Base-by-base conservation (phyloP, 169 alveolate genomes). In the Besnoitia besnoiti region DNA sequence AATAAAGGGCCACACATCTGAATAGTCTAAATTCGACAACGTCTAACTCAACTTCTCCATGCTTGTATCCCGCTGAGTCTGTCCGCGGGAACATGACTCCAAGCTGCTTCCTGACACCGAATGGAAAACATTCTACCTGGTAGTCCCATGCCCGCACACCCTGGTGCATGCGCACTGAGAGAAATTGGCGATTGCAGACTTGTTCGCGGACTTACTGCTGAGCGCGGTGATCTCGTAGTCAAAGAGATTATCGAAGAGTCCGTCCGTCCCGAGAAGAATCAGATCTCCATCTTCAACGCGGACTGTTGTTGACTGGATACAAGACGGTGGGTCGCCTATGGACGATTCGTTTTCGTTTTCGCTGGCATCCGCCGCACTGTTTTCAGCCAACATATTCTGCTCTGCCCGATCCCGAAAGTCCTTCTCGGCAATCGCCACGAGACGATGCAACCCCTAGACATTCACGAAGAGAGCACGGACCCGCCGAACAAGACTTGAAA, bases 211-310 rank as follows among this genome's bases (percentile, higher is more conserved):
- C 88, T 39, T 67, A 50, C 92, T 82, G 27, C 80, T 89, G 75
- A 94, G 93, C 44, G 95, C 91, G 82, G 93, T 84, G 67, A 94
- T 92, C 62, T 95, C 97, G 75, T 89, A 93, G 50, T 94, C 96
- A 62, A 50, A 94, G 19, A 95, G 77, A 76, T 95, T 95, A 73
- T 95, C 97, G 67, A 92, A 95, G 73, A 95, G 93, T n/a, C 97
- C 97, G 49, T 95, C 97, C 30, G 96, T 94, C 24, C 95, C 97
- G 55, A 92, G 76, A 33, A 95, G 51, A 40, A 95, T 82, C 8
- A 95, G 77, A 75, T 95, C 97, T 30, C 96, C 94, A 39, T 92
- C 94, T 19, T 88, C 73, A 14, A 95, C 92, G 21, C 85, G 92
- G n/a, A 95, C 92, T 42, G 62, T 90, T 24, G 88, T 84, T 39